Percentiles rank a stretch among this genome's conserved stretches.
Conservation (phyloP, 331 rosid species). For the Telfairia occidentalis region DNA sequence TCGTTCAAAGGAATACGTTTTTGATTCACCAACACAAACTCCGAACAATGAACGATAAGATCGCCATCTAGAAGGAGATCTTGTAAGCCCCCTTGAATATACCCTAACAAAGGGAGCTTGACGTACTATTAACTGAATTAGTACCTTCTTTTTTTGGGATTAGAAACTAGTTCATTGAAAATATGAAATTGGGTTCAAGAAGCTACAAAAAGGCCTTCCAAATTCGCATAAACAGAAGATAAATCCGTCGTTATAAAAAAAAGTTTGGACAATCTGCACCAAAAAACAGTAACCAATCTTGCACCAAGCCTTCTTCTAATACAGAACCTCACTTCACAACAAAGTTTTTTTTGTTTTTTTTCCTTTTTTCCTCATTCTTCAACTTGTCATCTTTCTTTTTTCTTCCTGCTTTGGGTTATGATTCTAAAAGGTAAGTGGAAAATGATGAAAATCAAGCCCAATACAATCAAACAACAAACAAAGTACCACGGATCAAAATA, state of each 20-base stretch:
- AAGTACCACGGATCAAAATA: background rate
- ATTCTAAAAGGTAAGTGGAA: background rate
- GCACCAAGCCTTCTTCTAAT: background rate
- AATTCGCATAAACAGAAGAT: background rate
- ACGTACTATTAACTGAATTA: background rate
- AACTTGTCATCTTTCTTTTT: background rate
- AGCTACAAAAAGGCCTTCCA: background rate
- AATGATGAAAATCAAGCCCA: background rate
- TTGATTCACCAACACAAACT: background rate
- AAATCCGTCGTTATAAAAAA: background rate
- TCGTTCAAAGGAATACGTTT: background rate
- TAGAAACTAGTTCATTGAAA: background rate
- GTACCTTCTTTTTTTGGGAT: background rate
- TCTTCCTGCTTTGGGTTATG: background rate
- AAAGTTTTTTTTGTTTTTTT: background rate
- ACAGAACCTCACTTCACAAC: background rate
- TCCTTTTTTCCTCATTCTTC: background rate
- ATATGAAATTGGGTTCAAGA: background rate
- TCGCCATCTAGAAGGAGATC: background rate
- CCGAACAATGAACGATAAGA: background rate
- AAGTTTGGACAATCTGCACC: background rate
- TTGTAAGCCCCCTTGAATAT: background rate
- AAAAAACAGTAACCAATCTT: background rate
- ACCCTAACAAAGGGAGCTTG: background rate
- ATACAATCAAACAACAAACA: background rate